Evolutionary conservation across 768 basidiomycete genomes (phyloP), one percentile per base, ranked within the genome.

Genomic region (Naganishia friedmannii): DNA sequence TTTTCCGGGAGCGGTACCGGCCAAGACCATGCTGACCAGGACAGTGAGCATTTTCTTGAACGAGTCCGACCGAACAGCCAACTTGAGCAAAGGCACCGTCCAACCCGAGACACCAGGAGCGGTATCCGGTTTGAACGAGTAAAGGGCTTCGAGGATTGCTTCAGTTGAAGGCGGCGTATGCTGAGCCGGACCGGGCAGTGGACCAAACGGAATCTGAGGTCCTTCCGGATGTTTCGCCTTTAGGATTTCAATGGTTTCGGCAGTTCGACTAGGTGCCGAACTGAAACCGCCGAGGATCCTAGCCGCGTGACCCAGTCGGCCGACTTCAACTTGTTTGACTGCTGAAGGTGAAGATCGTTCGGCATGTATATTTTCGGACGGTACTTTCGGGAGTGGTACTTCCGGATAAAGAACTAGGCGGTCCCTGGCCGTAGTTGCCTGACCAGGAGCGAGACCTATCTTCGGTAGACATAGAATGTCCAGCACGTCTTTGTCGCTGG

Each of bases 1-100:
- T 10, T 46, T 42, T 3, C 73, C 76, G 1, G 65, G 69, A 23
- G 68, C 68, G 13, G 45, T 54, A 34, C 53, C 70, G 13, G 48
- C 53, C 13, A 67, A 5, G 32, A 67, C 26, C 34, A 39, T 53
- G 32, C 45, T 51, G 28, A 53, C 53, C 31, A 67, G 51, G 8
- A 13, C 54, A 17, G 34, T 39, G 45, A 67, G 51, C 48, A 55
- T 55, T 10, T 53, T 21, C 48, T 48, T 53, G 37, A 67, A 48
- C 10, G 48, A 53, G 31, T 29, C 45, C 15, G 34, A 48, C 1
- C 48, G 66, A 7, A 53, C 37, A 0, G 53, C 66, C 12, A 55
- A 4, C 21, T 51, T 26, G 10, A 67, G 53, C 53, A 67, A 29
- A 13, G 48, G 48, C 2, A 54, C 66, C n/a, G 66, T 67, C 66